Evolutionary conservation across 1,284 basidiomycete genomes (phyloP).

Genomic region (Trichosporon sp.): DNA sequence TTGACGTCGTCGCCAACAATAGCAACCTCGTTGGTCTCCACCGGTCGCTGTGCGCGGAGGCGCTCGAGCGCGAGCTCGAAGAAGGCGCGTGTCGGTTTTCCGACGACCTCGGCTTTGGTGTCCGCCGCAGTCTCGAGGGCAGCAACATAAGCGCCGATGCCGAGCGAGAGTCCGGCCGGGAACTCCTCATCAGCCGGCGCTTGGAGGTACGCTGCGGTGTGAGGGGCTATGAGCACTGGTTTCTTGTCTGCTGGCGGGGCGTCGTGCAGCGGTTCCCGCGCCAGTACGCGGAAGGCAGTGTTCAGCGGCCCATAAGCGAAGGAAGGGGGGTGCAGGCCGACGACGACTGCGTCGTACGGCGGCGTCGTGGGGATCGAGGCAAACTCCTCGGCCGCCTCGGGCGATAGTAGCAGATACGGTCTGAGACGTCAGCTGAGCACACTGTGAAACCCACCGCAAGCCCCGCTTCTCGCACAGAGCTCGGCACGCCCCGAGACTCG

Average conservation of each 20-base stretch:
- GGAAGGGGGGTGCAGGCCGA: slow-evolving; percentile 57
- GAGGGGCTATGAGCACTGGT: slow-evolving; percentile 50
- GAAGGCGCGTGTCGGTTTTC: slow-evolving; percentile 60
- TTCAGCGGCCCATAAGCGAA: slow-evolving; percentile 59
- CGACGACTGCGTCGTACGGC: slow-evolving; percentile 58
- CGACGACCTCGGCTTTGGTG: slow-evolving; percentile 55
- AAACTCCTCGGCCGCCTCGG: slow-evolving; percentile 57
- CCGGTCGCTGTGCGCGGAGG: slow-evolving; percentile 34
- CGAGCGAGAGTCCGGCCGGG: slow-evolving; percentile 57
- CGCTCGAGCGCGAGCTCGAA: slow-evolving; percentile 57
- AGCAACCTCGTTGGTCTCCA: slow-evolving; percentile 47
- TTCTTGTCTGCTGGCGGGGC: background rate
- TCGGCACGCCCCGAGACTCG: slow-evolving; percentile 60
- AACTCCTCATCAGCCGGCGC: slow-evolving; percentile 51
- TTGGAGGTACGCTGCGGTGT: slow-evolving; percentile 56
- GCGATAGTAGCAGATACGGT: slow-evolving; percentile 59
- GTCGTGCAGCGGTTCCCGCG: slow-evolving; percentile 30
- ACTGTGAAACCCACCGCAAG: slow-evolving; percentile 48
- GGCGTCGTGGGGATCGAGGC: slow-evolving; percentile 17
- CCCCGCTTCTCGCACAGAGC: slow-evolving; percentile 49
- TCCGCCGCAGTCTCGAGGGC: slow-evolving; percentile 59
- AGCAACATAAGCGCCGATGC: slow-evolving; percentile 63
- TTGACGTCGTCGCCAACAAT: slow-evolving; percentile 64
- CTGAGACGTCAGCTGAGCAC: slow-evolving; percentile 37
- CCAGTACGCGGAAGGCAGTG: slow-evolving; percentile 61